Percentiles rank a stretch among this genome's conserved stretches.
These are phyloP conservation scores for Actinomortierella ambigua DNA, from an alignment of 371 early-diverging fungal genomes.

Conservation along the genomic window DNA sequence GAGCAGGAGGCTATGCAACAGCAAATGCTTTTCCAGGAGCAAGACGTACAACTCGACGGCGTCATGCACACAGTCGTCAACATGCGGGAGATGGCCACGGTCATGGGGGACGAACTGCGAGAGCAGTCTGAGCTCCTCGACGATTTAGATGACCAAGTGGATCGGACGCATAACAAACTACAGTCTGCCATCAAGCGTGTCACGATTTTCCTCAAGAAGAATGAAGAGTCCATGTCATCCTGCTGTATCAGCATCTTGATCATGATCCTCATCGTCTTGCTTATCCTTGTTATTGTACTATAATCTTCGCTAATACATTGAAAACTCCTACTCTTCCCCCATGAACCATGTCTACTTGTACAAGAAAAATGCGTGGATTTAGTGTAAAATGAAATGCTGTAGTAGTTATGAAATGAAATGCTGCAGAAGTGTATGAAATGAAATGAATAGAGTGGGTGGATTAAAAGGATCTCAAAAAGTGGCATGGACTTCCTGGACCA, in stretches of 20 bases:
- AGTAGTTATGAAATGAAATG: background rate
- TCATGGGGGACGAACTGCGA: constrained; percentile 63
- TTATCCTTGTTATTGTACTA: constrained; percentile 57
- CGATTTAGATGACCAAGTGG: constrained; percentile 65
- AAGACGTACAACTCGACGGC: constrained; percentile 64
- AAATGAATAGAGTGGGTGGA: background rate
- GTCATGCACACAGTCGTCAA: constrained; percentile 64
- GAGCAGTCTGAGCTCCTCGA: constrained; percentile 63
- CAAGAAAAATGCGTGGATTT: background rate
- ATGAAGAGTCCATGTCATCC: constrained; percentile 66
- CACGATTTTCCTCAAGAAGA: constrained; percentile 56
- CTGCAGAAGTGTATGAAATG: no score
- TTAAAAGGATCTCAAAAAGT: background rate
- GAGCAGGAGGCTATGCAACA: constrained; percentile 48
- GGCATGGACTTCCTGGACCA: constrained; percentile 22
- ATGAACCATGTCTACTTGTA: background rate
- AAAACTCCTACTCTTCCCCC: background rate
- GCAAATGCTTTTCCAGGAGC: constrained; percentile 62
- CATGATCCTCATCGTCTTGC: constrained; percentile 59
- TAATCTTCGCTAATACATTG: constrained; percentile 28
- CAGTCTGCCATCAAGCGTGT: constrained; percentile 62
- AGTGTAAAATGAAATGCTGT: background rate
- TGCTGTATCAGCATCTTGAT: constrained; percentile 68
- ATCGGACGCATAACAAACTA: constrained; percentile 54
- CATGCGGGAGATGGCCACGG: constrained; percentile 66